Evolutionary conservation across 2,329 filamentous ascomycete species (phyloP).

Genomic region (Fusarium xylarioides): DNA sequence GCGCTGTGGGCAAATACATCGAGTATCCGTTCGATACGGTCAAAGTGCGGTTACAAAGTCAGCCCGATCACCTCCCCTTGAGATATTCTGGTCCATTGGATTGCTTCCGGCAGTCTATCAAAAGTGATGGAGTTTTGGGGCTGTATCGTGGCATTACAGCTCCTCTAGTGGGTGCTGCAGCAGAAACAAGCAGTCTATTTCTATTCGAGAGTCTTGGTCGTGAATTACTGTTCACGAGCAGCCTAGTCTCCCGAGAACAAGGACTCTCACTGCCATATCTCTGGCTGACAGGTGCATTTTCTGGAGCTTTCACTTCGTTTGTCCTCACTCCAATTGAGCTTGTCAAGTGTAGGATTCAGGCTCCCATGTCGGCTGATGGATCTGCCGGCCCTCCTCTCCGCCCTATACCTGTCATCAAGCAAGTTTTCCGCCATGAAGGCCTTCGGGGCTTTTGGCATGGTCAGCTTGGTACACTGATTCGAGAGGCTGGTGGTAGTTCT

Average conservation of each 20-base stretch:
- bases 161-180: constrained; percentile 87
- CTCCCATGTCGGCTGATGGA: constrained; percentile 61
- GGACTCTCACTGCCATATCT: constrained; percentile 79
- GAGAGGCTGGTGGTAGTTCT: constrained; percentile 90
- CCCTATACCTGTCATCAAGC: constrained; percentile 75
- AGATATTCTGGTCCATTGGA: constrained; percentile 88
- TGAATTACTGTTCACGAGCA: constrained; percentile 66
- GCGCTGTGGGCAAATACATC: constrained; percentile 92
- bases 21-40: constrained; percentile 99
- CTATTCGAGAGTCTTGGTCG: constrained; percentile 85
- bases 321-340: constrained; percentile 95
- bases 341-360: constrained; percentile 98
- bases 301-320: constrained; percentile 88
- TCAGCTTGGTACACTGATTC: constrained; percentile 90
- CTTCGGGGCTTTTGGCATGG: constrained; percentile 92
- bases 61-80: constrained; percentile 83
- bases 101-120: constrained; percentile 89
- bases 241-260: constrained; percentile 59
- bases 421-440: constrained; percentile 85
- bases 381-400: constrained; percentile 60
- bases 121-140: constrained; percentile 78
- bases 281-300: constrained; percentile 82
- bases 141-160: constrained; percentile 94
- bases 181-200: constrained; percentile 92
- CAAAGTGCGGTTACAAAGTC: constrained; percentile 97